phyloP scores from a whole-genome alignment of 768 basidiomycete genomes.

The Boletus fagicola region DNA sequence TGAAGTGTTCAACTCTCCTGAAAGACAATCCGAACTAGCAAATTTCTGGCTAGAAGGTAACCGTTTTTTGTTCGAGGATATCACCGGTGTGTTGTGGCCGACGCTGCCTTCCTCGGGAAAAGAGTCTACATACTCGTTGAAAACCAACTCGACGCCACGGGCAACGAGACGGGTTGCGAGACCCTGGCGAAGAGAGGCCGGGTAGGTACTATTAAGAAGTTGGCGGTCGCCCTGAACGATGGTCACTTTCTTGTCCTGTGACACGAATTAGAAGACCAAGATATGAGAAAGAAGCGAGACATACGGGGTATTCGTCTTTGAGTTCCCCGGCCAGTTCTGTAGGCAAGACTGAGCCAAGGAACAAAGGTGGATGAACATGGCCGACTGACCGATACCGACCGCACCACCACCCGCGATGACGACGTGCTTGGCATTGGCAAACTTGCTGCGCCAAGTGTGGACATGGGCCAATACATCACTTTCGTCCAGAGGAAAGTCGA shows the following conservation, averaged over 20 bases:
- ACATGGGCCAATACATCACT: conserved; percentile 32
- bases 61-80: too few species aligned
- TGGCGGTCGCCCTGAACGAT: conserved; percentile 54
- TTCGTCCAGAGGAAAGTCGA: conserved; percentile 42
- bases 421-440: conserved; percentile 39
- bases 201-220: conserved; percentile 59
- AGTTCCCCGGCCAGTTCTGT: conserved; percentile 47
- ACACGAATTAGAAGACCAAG: conserved; percentile 7
- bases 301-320: conserved; percentile 40
- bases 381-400: conserved; percentile 46
- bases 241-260: conserved; percentile 46
- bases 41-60: too few species aligned
- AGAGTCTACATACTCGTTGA: too few species aligned
- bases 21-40: too few species aligned
- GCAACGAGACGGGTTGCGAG: conserved; percentile 41
- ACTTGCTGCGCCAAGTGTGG: conserved; percentile 30
- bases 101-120: too few species aligned
- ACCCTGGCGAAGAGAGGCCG: conserved; percentile 49
- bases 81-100: too few species aligned
- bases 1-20: too few species aligned
- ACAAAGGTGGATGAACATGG: background rate
- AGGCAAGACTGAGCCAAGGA: background rate
- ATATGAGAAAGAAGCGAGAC: conserved; percentile 7
- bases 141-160: conserved; percentile 49
- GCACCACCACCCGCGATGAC: conserved; percentile 58